Base-by-base conservation (phyloP, 345 rosid genomes). In the Hevea brasiliensis region DNA sequence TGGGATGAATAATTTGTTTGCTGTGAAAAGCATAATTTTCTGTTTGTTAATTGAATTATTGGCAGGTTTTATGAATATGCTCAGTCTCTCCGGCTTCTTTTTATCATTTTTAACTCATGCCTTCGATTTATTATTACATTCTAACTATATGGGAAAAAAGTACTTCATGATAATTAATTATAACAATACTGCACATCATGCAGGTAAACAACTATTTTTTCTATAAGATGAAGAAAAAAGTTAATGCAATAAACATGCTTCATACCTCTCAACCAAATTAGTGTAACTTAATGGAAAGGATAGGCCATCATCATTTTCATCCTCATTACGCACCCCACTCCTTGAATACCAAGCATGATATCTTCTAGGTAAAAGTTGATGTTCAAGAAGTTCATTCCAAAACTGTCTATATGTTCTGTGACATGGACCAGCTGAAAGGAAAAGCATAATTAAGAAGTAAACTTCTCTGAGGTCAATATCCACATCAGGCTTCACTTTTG, bases 341-440 rank as follows among this genome's bases (percentile, higher is more conserved):
- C 99, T 88, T 14, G 99, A 90, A 86, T 91, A 93, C 96, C 94
- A 89, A 72, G 97, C 92, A 87, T 93, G 98, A 77, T 88, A 96
- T 82, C 98, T 91, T 86, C 97, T 84, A 23, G 99, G 99, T 73
- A 91, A 83, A 79, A 93, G 92, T 80, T 93, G 92, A 76, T 91
- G 89, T 63, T 93, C 97, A 70, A 90, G 85, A 74, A 96, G 90
- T 81, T 96, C 99, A 80, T 89, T 87, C 91, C 84, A 89, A 75
- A 93, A 77, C 70, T 86, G 93, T 58, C 80, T 86, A 83, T 40
- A 90, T 55, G 97, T 91, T 78, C 83, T 83, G 47, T 88, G 91
- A 76, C 99, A 96, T 40, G 98, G 99, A 37, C 99, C 95, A 76
- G 85, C 74, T 41, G 97, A 91, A 71, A 96, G 92, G 77, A 96